A percentile compares a stretch with the other conserved stretches of the same genome.
These are phyloP conservation scores for Kodamaea nitidulidarum DNA, from an alignment of 805 yeast species.

Conservation along the genomic window DNA sequence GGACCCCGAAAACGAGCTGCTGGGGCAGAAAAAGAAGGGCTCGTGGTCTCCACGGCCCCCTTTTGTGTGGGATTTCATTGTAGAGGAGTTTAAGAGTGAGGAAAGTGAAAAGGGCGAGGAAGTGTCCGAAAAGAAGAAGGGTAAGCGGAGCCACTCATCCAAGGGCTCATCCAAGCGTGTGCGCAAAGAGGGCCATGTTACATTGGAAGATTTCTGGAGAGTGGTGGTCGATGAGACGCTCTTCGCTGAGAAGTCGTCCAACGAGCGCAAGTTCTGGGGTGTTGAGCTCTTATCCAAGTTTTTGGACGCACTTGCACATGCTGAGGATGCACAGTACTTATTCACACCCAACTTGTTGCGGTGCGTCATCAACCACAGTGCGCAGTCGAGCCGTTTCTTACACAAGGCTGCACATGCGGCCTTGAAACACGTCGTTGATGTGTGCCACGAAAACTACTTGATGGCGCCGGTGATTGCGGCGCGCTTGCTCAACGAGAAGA, in stretches of 20 bases:
- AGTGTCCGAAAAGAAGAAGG: slow-evolving; percentile 16
- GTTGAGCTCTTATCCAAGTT: slow-evolving; percentile 63
- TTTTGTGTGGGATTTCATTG: slow-evolving; percentile 66
- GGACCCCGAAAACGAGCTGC: slow-evolving; percentile 28
- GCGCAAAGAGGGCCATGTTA: slow-evolving; percentile 10
- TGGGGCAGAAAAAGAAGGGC: slow-evolving; percentile 51
- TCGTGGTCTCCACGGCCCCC: slow-evolving; percentile 74
- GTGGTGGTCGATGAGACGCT: slow-evolving; percentile 74
- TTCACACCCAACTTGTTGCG: slow-evolving; percentile 67
- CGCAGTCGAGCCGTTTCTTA: slow-evolving; percentile 60
- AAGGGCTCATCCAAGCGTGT: neutral
- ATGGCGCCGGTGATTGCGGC: slow-evolving; percentile 33
- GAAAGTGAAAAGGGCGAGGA: slow-evolving; percentile 25
- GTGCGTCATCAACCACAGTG: slow-evolving; percentile 69
- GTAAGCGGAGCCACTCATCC: slow-evolving; percentile 13
- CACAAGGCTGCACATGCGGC: slow-evolving; percentile 61
- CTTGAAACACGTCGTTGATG: slow-evolving; percentile 40
- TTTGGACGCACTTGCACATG: slow-evolving; percentile 21
- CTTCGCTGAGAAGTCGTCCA: slow-evolving; percentile 71
- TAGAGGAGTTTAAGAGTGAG: slow-evolving; percentile 45
- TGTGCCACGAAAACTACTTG: slow-evolving; percentile 32
- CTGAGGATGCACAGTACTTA: slow-evolving; percentile 23
- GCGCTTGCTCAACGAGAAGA: slow-evolving; percentile 24
- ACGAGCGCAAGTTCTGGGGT: slow-evolving; percentile 85
- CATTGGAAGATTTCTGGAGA: slow-evolving; percentile 68